Evolutionary conservation across 2,329 filamentous ascomycete species (phyloP).

Genomic region (Camillea tinctor): DNA sequence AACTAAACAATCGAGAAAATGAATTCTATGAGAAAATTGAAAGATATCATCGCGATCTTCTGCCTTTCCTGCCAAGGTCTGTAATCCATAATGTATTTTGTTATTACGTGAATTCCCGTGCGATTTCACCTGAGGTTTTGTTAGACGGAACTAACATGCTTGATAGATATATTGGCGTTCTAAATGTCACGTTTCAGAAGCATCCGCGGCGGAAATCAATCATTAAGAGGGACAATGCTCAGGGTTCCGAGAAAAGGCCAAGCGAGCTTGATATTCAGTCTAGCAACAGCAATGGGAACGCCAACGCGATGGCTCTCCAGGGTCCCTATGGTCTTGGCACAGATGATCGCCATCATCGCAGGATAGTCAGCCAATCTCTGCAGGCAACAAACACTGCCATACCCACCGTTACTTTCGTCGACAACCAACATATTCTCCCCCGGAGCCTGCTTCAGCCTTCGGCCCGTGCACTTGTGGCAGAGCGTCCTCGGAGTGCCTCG

Average conservation of each 20-base stretch:
- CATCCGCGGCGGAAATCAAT: slow-evolving; percentile 65
- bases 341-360: slow-evolving; percentile 31
- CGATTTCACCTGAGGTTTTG: not conserved
- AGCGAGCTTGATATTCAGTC: slow-evolving; percentile 36
- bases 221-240: slow-evolving; percentile 48
- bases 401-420: slow-evolving; percentile 88
- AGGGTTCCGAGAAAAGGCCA: slow-evolving; percentile 22
- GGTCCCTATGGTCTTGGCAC: slow-evolving; percentile 17
- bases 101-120: slow-evolving; percentile 5
- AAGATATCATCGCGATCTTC: slow-evolving; percentile 80
- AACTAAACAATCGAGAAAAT: slow-evolving; percentile 96
- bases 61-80: slow-evolving; percentile 87
- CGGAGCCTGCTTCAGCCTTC: slow-evolving; percentile 73
- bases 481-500: slow-evolving; percentile 38
- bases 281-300: slow-evolving; percentile 23
- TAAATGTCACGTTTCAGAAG: slow-evolving; percentile 95
- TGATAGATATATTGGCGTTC: slow-evolving; percentile 85
- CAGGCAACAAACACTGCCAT: slow-evolving; percentile 63
- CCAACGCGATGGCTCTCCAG: slow-evolving; percentile 10
- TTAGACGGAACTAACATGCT: slow-evolving; percentile 22
- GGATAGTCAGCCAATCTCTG: slow-evolving; percentile 72
- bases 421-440: slow-evolving; percentile 91
- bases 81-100: slow-evolving; percentile 18
- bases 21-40: slow-evolving; percentile 98
- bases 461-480: slow-evolving; percentile 33